Base-by-base conservation (phyloP, 352 stramenopile species). In the Pythium angustatum region DNA sequence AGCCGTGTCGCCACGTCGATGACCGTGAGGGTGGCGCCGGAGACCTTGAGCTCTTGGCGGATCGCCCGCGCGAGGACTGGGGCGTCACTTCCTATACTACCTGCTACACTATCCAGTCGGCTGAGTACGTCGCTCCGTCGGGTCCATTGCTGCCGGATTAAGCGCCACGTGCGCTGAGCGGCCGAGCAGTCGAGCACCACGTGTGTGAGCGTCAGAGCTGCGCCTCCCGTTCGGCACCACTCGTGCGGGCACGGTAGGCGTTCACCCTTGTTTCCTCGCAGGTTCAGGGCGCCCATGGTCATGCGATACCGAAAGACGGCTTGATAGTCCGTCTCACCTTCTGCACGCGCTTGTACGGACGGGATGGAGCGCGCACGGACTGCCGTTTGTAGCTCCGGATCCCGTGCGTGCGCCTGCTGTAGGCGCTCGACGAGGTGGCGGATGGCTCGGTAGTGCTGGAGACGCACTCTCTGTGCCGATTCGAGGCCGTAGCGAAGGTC, bases 31-130 rank as follows among this genome's bases (percentile, higher is more conserved):
- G 21, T 14, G 19, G 7, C 3, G 4, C 4, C 6, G 5, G 15
- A 10, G 4, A 17, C n/a, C 36, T 19, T 10, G n/a, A 57, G 50
- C 4, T 15, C 31, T 5, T 9, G 27, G 7, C 50, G 50, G 31
- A 58, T 58, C 19, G 9, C n/a, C 5, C 50, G 50, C 4, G 50
- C 50, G 50, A 58, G 30, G 19, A 58, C 50, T 19, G 50, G 50
- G 6, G 5, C 4, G n/a, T 28, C 34, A 44, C 21, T 31, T 21
- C 21, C 30, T 30, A 45, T 3, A 15, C 11, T 28, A n/a, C n/a
- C n/a, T 34, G 11, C 34, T n/a, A 17, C 34, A 22, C 12, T 4
- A 14, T 44, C 50, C n/a, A n/a, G n/a, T n/a, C n/a, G n/a, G 10
- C n/a, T 19, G 3, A 9, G 5, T 17, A 21, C 11, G 2, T n/a